Evolutionary conservation across 768 basidiomycete genomes (phyloP), one percentile per base, ranked within the genome.

Genomic region (Amanita pallidorosea): DNA sequence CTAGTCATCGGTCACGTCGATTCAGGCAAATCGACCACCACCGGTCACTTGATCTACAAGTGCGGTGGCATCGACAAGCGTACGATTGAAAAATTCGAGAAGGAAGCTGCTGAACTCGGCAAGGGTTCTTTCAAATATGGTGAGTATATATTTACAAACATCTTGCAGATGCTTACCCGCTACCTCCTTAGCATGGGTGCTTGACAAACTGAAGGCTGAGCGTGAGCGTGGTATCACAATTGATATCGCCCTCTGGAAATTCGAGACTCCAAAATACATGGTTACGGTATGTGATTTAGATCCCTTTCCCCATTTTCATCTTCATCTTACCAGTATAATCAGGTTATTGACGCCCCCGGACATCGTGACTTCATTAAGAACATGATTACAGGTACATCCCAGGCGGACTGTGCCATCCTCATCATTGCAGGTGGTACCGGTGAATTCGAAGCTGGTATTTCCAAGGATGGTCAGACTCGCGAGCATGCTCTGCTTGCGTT

Each of bases 171-270:
- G 47, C 66, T 61, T 51, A 57, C 56, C 49, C 53, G 57, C 57
- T 64, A 15, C 13, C 27, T 63, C 60, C 60, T 53, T 66, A 97
- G 92, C 95, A 57, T 97, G 95, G 95, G 96, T 99, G 60, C 91
- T 99, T 64, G 96, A 99, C 82, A 99, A 97, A 78, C 90, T 98
- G 61, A 99, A 98, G 85, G 96, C 96, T 62, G 96, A 99, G 83
- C 95, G 96, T 76, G 96, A 99, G 82, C 95, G 96, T 85, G 96
- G 96, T 85, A 99, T 99, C 80, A 99, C 95, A 64, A 99, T 99
- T 68, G 95, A 99, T 81, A 99, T 99, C 70, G 95, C 95, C 57
- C 91, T 99, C 71, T 99, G 95, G 96, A 98, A 98, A 76, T 99
- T 99, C 85, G 96, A 99, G 78, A 99, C 96, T 59, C 94, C 95